Evolutionary conservation across 164 flowering plant species (phyloP).

Genomic region (Vitis cinerea): DNA sequence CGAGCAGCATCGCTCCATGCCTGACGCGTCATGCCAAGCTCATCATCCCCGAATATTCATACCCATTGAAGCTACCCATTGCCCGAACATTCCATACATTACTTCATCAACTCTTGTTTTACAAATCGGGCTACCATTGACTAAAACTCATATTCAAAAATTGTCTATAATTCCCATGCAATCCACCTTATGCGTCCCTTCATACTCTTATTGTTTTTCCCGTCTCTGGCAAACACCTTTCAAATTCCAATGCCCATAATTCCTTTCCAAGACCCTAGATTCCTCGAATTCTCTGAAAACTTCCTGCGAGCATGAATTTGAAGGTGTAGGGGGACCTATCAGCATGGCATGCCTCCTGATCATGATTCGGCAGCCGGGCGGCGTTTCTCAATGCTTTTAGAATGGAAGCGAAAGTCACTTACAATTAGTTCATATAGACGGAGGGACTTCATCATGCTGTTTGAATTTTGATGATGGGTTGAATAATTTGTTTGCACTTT

Average conservation of each 20-base stretch:
- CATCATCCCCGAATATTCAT: no score
- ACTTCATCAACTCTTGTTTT: no score
- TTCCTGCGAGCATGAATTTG: conserved; percentile 27
- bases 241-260: background rate
- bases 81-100: no score
- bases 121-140: no score
- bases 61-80: no score
- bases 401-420: conserved; percentile 52
- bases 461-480: conserved; percentile 34
- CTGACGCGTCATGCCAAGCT: no score
- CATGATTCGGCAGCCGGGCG: conserved; percentile 43
- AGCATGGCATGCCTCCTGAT: conserved; percentile 41
- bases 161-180: conserved; percentile 33
- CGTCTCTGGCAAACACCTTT: conserved; percentile 24
- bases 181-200: conserved; percentile 10
- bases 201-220: conserved; percentile 14
- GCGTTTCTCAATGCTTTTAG: conserved; percentile 57
- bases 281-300: conserved; percentile 35
- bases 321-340: conserved; percentile 16
- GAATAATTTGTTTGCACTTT: conserved; percentile 24
- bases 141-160: no score
- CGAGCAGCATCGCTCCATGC: no score
- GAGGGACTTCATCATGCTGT: conserved; percentile 10
- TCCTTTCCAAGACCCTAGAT: conserved; percentile 14
- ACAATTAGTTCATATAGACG: conserved; percentile 42